Percentiles rank a stretch among this genome's conserved stretches.
Conservation (phyloP, 164 flowering plant genomes). For the grape (Vitis vinifera) region ASM3070453v1 NC_081818.1:28411501-28412000, state of each 20-base stretch:
- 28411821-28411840: not conserved
- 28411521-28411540: too few relatives aligned
- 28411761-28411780: constrained; percentile 19
- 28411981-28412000: constrained; percentile 12
- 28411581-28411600: constrained; percentile 81
- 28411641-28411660: constrained; percentile 20
- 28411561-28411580: constrained; percentile 81
- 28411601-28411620: constrained; percentile 84
- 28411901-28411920: constrained; percentile 1
- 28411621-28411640: constrained; percentile 60
- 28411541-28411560: constrained; percentile 43
- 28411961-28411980: constrained; percentile 13
- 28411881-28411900: constrained; percentile 15
- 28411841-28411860: constrained; percentile 3
- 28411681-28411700: constrained; percentile 15
- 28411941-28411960: constrained; percentile 17
- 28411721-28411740: constrained; percentile 16
- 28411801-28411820: constrained; percentile 9
- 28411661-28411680: constrained; percentile 5
- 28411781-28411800: constrained; percentile 7
- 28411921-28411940: constrained; percentile 8
- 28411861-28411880: constrained; percentile 18
- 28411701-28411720: constrained; percentile 10
- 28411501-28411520: too few relatives aligned
- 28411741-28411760: constrained; percentile 12